These are phyloP conservation scores for Suillus sp. DNA, from an alignment of 768 basidiomycete genomes.

Conservation along the genomic window DNA sequence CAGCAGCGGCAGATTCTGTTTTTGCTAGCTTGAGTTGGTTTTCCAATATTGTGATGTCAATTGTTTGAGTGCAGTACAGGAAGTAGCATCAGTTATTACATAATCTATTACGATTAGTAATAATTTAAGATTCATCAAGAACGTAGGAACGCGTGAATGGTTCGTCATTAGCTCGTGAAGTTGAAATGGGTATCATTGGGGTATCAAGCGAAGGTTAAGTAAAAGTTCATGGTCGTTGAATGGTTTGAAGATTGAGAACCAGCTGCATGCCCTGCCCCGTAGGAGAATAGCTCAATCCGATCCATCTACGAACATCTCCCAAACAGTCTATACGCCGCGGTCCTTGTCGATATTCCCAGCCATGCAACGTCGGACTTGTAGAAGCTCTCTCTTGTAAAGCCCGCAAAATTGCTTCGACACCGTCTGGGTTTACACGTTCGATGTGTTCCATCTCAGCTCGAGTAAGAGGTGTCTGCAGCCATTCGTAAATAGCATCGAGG, in stretches of 20 bases:
- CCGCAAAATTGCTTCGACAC: slow-evolving; percentile 23
- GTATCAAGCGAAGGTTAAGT: slow-evolving; percentile 1
- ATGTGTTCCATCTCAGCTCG: slow-evolving; percentile 30
- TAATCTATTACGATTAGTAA: neutral
- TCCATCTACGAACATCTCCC: slow-evolving; percentile 32
- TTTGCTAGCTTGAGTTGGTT: neutral
- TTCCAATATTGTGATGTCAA: neutral
- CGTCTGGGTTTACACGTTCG: slow-evolving; percentile 18
- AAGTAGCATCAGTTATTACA: neutral
- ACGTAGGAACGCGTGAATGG: neutral
- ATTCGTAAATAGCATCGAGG: slow-evolving; percentile 49
- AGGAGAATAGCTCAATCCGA: slow-evolving; percentile 5
- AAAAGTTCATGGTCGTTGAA: neutral
- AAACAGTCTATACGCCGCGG: slow-evolving; percentile 54
- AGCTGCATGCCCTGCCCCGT: slow-evolving; percentile 6
- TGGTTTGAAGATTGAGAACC: neutral
- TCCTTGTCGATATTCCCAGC: slow-evolving; percentile 41
- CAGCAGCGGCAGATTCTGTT: neutral
- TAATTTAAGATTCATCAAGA: neutral
- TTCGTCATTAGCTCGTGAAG: neutral
- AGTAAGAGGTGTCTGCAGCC: slow-evolving; percentile 48
- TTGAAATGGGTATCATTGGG: neutral
- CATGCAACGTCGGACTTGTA: slow-evolving; percentile 41
- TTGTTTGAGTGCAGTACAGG: neutral
- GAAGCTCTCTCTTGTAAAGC: slow-evolving; percentile 40